Percentiles rank a stretch among this genome's conserved stretches.
phyloP scores from a whole-genome alignment of 768 basidiomycete species.

The Imleria badia region DNA sequence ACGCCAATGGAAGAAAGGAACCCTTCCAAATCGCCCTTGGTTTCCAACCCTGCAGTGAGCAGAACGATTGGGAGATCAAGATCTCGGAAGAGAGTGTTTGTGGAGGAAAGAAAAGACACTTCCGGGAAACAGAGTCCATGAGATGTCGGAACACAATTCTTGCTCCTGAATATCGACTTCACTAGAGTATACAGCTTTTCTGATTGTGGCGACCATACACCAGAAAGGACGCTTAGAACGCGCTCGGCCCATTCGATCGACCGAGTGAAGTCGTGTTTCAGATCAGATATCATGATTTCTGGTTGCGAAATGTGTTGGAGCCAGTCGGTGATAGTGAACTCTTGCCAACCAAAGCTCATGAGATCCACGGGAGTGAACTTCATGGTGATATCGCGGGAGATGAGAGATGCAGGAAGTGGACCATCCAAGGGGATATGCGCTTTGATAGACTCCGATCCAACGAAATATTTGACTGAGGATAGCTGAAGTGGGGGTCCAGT shows the following conservation, averaged over 20 bases:
- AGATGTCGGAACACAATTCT: neutral
- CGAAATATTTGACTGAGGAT: conserved; percentile 59
- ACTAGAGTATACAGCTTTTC: conserved; percentile 20
- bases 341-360: conserved; percentile 70
- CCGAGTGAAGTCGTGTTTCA: conserved; percentile 56
- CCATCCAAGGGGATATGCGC: conserved; percentile 66
- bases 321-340: conserved; percentile 74
- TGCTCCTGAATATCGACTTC: neutral
- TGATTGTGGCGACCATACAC: conserved; percentile 64
- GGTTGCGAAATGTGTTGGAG: conserved; percentile 56
- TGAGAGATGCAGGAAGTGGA: conserved; percentile 70
- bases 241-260: conserved; percentile 78
- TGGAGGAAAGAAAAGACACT: conserved; percentile 69
- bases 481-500: conserved; percentile 62
- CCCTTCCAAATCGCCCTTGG: neutral
- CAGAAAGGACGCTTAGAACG: conserved; percentile 58
- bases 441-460: no score
- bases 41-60: neutral
- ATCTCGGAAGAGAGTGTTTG: conserved; percentile 38
- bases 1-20: neutral
- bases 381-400: conserved; percentile 61
- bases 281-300: conserved; percentile 36
- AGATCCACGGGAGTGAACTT: conserved; percentile 52
- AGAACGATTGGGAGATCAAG: neutral
- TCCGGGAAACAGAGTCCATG: neutral